These are phyloP conservation scores for Malus hybrid DNA, from an alignment of 331 rosid genomes.

Conservation along the genomic window DNA sequence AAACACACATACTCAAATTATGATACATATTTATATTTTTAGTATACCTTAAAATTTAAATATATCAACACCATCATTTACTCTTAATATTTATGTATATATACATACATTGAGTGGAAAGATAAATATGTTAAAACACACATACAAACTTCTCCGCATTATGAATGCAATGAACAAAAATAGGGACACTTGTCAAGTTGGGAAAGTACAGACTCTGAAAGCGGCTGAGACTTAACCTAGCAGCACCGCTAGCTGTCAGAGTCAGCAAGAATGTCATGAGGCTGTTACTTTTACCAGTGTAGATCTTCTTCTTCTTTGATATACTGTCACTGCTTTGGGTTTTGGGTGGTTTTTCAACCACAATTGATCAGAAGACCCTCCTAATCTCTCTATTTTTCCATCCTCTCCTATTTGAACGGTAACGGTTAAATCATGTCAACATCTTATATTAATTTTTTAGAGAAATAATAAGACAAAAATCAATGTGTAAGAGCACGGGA, in stretches of 20 bases:
- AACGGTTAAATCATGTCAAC: too few relatives aligned
- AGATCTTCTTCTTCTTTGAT: neutral
- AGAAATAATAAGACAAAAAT: too few relatives aligned
- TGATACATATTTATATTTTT: too few relatives aligned
- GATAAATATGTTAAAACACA: neutral
- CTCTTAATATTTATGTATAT: too few relatives aligned
- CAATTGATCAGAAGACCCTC: neutral
- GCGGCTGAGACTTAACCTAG: neutral
- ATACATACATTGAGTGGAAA: too few relatives aligned
- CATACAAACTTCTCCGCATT: neutral
- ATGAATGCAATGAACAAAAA: neutral
- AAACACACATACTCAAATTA: neutral
- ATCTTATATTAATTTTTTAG: too few relatives aligned
- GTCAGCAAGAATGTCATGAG: neutral
- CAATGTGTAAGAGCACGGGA: too few relatives aligned
- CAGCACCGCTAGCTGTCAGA: neutral
- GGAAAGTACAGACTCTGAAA: neutral
- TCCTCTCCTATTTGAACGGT: too few relatives aligned
- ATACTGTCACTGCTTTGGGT: neutral
- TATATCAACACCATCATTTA: neutral
- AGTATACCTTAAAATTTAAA: too few relatives aligned
- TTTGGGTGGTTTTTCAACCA: neutral
- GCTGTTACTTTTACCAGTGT: neutral
- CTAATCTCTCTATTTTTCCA: too few relatives aligned
- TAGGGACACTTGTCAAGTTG: neutral